Conservation (phyloP, 495 filamentous ascomycete species). For the Podospora pseudocomata region DNA sequence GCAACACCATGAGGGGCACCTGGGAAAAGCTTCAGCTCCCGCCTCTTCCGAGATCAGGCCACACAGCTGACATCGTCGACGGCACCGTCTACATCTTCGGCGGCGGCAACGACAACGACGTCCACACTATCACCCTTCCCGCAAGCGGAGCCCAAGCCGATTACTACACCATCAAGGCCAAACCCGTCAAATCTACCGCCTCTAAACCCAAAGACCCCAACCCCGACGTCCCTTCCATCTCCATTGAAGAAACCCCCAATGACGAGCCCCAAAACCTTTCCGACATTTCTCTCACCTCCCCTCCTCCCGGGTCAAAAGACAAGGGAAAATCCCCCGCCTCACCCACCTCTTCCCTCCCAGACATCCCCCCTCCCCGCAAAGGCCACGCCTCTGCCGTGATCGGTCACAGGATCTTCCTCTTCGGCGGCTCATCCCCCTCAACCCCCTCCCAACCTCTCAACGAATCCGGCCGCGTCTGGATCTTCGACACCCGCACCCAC, state of each 20-base stretch:
- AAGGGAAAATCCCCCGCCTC: constrained; percentile 29
- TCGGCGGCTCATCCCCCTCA: constrained; percentile 53
- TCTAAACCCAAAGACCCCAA: neutral
- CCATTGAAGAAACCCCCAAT: constrained; percentile 38
- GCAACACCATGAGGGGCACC: constrained; percentile 48
- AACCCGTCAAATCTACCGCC: constrained; percentile 13
- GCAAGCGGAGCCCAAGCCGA: constrained; percentile 51
- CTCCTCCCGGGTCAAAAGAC: constrained; percentile 15
- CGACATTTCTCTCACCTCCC: neutral
- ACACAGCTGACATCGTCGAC: constrained; percentile 63
- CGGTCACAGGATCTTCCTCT: constrained; percentile 59
- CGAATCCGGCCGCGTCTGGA: constrained; percentile 63
- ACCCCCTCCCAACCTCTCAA: constrained; percentile 46
- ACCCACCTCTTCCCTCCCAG: constrained; percentile 14
- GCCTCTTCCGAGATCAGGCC: constrained; percentile 62
- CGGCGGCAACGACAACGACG: constrained; percentile 66
- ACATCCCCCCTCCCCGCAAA: constrained; percentile 50
- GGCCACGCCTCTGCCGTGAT: constrained; percentile 58
- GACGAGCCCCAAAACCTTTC: constrained; percentile 26
- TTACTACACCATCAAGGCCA: constrained; percentile 53
- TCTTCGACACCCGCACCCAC: constrained; percentile 56
- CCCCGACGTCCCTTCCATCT: constrained; percentile 25
- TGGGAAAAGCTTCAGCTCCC: constrained; percentile 55
- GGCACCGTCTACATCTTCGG: constrained; percentile 69
- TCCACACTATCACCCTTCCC: constrained; percentile 64